Evolutionary conservation across 352 stramenopile genomes (phyloP).

Genomic region (Phytophthora foliorum): DNA sequence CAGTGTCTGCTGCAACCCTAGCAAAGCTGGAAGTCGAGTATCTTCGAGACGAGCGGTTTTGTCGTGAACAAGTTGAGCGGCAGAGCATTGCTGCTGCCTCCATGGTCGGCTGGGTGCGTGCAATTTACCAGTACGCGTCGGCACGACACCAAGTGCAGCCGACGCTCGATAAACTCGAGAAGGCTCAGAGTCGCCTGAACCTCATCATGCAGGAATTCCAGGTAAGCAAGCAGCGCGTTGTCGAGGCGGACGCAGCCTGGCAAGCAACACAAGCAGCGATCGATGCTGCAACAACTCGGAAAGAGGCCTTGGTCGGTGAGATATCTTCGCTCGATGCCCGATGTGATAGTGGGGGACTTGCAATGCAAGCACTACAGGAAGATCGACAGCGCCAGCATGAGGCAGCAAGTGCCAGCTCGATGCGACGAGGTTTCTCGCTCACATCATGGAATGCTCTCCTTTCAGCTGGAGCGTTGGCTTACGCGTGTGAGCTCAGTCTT

Average conservation of each 20-base stretch:
- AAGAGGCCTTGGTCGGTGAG: slow-evolving; percentile 42
- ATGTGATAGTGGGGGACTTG: slow-evolving; percentile 40
- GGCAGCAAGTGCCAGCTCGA: slow-evolving; percentile 18
- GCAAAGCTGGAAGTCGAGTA: slow-evolving; percentile 56
- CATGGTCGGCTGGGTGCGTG: slow-evolving; percentile 82
- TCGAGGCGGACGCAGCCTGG: slow-evolving; percentile 55
- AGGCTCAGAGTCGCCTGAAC: slow-evolving; percentile 56
- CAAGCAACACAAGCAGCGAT: slow-evolving; percentile 37
- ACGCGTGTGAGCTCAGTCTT: slow-evolving; percentile 32
- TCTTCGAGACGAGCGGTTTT: slow-evolving; percentile 63
- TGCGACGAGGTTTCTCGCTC: slow-evolving; percentile 36
- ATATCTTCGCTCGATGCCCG: slow-evolving; percentile 38
- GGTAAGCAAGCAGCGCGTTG: slow-evolving; percentile 69
- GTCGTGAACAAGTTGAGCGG: slow-evolving; percentile 75
- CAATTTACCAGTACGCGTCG: slow-evolving; percentile 72
- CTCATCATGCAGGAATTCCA: slow-evolving; percentile 76
- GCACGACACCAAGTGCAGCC: slow-evolving; percentile 62
- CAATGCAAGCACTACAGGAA: slow-evolving; percentile 49
- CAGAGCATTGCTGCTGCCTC: slow-evolving; percentile 81
- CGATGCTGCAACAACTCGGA: slow-evolving; percentile 34
- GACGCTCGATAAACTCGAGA: slow-evolving; percentile 74
- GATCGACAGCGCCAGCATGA: slow-evolving; percentile 42
- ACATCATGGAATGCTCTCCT: slow-evolving; percentile 69
- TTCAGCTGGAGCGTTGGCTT: slow-evolving; percentile 49
- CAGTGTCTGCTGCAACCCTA: slow-evolving; percentile 49